phyloP scores from a whole-genome alignment of 2,329 filamentous ascomycete genomes.

The Bertia moriformis region DNA sequence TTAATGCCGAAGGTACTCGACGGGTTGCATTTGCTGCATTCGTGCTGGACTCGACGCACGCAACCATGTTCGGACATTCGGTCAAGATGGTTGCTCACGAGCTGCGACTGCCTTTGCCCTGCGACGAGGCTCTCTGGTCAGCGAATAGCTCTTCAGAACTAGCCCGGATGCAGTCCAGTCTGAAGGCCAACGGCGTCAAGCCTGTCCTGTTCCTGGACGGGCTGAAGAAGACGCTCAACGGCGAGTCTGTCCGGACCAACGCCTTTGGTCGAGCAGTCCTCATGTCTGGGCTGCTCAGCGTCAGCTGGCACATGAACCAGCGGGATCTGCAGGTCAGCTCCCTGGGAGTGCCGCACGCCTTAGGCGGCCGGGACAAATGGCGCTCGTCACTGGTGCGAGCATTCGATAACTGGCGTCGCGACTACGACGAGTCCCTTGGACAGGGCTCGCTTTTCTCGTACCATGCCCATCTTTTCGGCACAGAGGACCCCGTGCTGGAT shows the following conservation, averaged over 20 bases:
- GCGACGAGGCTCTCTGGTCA: constrained; percentile 84
- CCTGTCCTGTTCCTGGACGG: constrained; percentile 80
- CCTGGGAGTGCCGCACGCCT: constrained; percentile 61
- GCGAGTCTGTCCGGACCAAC: constrained; percentile 77
- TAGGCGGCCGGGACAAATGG: constrained; percentile 86
- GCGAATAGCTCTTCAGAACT: constrained; percentile 81
- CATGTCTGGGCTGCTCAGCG: constrained; percentile 84
- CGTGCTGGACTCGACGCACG: constrained; percentile 86
- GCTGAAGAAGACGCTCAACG: constrained; percentile 74
- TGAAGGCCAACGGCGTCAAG: constrained; percentile 70
- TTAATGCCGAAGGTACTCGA: constrained; percentile 79
- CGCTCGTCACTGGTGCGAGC: constrained; percentile 69
- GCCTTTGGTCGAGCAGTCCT: constrained; percentile 84
- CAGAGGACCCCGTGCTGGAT: constrained; percentile 50
- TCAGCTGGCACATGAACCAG: constrained; percentile 97
- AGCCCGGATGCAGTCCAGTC: constrained; percentile 64
- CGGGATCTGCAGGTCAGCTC: constrained; percentile 84
- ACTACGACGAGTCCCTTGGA: constrained; percentile 71
- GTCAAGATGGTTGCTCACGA: constrained; percentile 96
- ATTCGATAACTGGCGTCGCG: constrained; percentile 84
- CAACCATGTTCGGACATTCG: constrained; percentile 94
- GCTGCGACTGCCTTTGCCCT: constrained; percentile 78
- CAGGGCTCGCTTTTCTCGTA: constrained; percentile 20
- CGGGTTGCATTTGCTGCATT: constrained; percentile 88
- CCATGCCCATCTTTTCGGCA: constrained; percentile 6